A percentile compares a stretch with the other conserved stretches of the same genome.
phyloP scores from a whole-genome alignment of 805 yeast species.

The Saccharomyces cerevisiae region DNA sequence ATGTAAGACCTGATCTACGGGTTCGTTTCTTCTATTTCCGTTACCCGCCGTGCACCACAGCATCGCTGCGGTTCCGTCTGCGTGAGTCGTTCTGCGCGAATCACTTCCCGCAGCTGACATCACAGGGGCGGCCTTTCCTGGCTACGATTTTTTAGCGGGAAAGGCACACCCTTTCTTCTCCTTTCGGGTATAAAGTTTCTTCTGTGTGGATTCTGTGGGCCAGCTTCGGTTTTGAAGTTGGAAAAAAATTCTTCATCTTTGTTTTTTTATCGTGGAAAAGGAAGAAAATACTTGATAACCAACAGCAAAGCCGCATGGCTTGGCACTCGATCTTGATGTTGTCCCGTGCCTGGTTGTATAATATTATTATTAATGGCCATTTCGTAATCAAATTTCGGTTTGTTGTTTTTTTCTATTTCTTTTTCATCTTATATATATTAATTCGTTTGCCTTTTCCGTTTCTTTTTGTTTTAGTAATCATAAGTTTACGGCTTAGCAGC shows the following conservation, averaged over 20 bases:
- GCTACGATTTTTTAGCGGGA: not conserved
- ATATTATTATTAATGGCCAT: not conserved
- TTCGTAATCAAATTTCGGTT: not conserved
- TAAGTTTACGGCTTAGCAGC: not conserved
- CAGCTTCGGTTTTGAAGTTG: not conserved
- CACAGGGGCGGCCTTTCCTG: not conserved
- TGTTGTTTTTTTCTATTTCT: not conserved
- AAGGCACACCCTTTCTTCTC: not conserved
- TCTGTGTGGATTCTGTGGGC: not conserved
- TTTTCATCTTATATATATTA: not conserved
- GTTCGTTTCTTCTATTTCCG: not conserved
- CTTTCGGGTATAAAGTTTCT: not conserved
- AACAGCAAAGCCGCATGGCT: not conserved
- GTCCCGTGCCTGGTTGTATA: not conserved
- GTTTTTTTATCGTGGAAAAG: not conserved
- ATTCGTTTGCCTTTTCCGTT: not conserved
- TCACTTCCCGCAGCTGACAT: not conserved
- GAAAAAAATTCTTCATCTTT: not conserved
- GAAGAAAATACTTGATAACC: not conserved
- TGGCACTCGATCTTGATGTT: not conserved
- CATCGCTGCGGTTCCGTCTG: not conserved
- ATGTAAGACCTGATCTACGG: not conserved
- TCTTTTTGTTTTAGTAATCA: not conserved
- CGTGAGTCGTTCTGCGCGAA: not conserved
- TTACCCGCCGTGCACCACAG: not conserved